Evolutionary conservation across 2,329 filamentous ascomycete species (phyloP), one percentile per base, ranked within the genome.

Genomic region (Eutypa lata): DNA sequence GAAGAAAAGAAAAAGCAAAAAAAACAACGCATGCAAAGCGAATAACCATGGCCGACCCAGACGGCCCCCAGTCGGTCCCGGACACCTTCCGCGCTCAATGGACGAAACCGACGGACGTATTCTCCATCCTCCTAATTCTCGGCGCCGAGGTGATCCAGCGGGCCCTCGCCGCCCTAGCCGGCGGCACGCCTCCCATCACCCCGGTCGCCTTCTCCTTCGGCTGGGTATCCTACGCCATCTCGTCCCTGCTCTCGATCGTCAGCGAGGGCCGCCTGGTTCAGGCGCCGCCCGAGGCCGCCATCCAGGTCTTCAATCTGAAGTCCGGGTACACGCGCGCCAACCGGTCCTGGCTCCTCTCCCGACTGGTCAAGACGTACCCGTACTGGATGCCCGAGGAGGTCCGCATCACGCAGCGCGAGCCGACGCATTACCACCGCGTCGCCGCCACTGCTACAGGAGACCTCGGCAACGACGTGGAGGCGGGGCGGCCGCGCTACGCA

Each of bases 41-140:
- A n/a, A n/a, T n/a, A n/a, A n/a, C n/a, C n/a, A n/a, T n/a, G n/a
- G n/a, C n/a, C n/a, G n/a, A n/a, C n/a, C n/a, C n/a, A n/a, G n/a
- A n/a, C n/a, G n/a, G n/a, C n/a, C n/a, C n/a, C n/a, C n/a, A n/a
- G n/a, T n/a, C n/a, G n/a, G n/a, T n/a, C n/a, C n/a, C n/a, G n/a
- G n/a, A n/a, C n/a, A n/a, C n/a, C n/a, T n/a, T 31, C 26, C 26
- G 26, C 6, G 35, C 6, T 14, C 37, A 38, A 16, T 38, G 37
- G 37, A 37, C 8, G 2, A 10, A 14, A 3, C 37, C 37, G 2
- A n/a, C 13, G 13, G 37, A 65, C 49, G 55, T 65, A 31, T 65
- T 70, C 47, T 59, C 60, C 26, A 56, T 72, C 5, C 62, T 72
- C 3, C 64, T 73, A 10, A 57, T 72, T 21, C 57, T 72, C 22